phyloP scores from a whole-genome alignment of 108 stramenopile species.

The Phaeodactylum tricornutum region DNA sequence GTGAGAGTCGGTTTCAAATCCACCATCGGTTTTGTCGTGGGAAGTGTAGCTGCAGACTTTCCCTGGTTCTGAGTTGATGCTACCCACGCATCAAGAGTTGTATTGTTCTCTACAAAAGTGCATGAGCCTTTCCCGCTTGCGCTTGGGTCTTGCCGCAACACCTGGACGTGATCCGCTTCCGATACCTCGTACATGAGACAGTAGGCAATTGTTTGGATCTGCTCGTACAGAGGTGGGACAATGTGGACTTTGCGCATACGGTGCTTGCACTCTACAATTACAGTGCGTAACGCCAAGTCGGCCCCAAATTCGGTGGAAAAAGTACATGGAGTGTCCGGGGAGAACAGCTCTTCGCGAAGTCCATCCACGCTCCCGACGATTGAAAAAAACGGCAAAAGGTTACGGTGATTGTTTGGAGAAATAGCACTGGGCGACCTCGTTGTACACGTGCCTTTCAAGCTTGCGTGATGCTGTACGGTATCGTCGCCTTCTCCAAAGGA shows the following conservation, averaged over 20 bases:
- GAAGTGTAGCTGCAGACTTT: background rate
- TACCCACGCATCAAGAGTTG: background rate
- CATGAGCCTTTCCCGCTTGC: background rate
- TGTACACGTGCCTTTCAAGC: background rate
- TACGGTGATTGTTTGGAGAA: too few relatives aligned
- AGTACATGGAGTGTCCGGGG: constrained; percentile 8
- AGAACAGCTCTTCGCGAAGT: constrained; percentile 27
- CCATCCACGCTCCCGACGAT: constrained; percentile 37
- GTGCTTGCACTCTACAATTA: constrained; percentile 79
- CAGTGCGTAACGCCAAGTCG: constrained; percentile 3
- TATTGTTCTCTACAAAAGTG: background rate
- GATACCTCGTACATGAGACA: constrained; percentile 61
- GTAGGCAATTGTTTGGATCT: constrained; percentile 64
- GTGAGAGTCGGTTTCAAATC: background rate
- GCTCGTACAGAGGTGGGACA: constrained; percentile 67
- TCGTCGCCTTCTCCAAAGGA: background rate
- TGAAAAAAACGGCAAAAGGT: constrained; percentile 26
- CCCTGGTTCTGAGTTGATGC: background rate
- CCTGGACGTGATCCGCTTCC: constrained; percentile 70
- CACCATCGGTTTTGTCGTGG: background rate
- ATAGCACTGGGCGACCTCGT: too few relatives aligned
- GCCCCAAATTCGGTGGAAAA: constrained; percentile 40
- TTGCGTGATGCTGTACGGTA: background rate
- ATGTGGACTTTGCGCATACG: constrained; percentile 44
- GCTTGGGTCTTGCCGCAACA: constrained; percentile 22